Conservation (phyloP, 495 filamentous ascomycete genomes). For the Hyaloscypha variabilis region DNA sequence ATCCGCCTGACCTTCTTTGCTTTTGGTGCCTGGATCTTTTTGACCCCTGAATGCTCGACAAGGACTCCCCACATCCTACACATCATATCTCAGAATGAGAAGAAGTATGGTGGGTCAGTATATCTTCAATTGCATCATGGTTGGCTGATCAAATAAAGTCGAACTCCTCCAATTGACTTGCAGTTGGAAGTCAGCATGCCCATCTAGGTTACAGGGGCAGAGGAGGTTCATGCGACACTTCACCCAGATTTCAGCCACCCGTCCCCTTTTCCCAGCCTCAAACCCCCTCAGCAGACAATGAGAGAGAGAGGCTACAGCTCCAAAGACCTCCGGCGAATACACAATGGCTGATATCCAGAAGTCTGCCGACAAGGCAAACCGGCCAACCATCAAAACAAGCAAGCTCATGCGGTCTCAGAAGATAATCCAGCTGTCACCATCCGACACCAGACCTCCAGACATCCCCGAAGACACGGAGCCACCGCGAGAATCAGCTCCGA, state of each 20-base stretch:
- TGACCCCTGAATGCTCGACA: neutral
- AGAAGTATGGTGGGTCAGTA: neutral
- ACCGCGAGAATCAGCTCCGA: conserved; percentile 30
- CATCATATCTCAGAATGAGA: neutral
- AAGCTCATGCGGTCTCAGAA: conserved; percentile 46
- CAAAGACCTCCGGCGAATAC: conserved; percentile 19
- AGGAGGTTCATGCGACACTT: conserved; percentile 23
- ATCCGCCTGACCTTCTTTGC: neutral
- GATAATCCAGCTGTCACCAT: conserved; percentile 37
- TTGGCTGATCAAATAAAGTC: neutral
- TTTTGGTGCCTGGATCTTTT: neutral
- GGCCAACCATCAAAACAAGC: conserved; percentile 36
- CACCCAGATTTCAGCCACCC: conserved; percentile 17
- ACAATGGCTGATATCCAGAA: conserved; percentile 34
- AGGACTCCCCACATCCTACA: neutral
- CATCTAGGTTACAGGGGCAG: conserved; percentile 20
- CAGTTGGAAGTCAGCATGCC: neutral
- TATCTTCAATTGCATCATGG: conserved; percentile 11
- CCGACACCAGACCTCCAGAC: conserved; percentile 35
- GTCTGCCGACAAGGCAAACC: conserved; percentile 32
- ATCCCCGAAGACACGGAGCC: conserved; percentile 35
- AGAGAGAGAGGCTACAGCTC: conserved; percentile 17
- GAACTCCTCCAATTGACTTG: conserved; percentile 1
- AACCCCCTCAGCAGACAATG: conserved; percentile 29
- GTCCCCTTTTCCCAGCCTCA: neutral